Base-by-base conservation (phyloP, 2,329 filamentous ascomycete species). In the Aureobasidium leucospermi region DNA sequence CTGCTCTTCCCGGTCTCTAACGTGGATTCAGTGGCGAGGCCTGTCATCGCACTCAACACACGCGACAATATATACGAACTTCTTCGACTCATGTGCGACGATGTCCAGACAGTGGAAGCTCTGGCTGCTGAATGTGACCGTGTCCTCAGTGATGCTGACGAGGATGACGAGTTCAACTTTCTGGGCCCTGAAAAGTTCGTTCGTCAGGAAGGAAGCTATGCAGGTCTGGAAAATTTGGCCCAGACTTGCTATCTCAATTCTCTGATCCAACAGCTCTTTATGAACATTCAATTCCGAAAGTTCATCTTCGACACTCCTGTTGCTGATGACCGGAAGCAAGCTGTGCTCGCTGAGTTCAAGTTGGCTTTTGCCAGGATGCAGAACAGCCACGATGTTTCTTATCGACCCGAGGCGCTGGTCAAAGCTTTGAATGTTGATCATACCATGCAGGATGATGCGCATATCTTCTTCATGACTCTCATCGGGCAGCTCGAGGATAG, bases 171-270 rank as follows among this genome's bases (percentile, higher is more conserved):
- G 16, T 48, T 56, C 31, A 29, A 2, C 10, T 60, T 41, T 11
- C 15, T 28, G 16, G 59, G 51, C 15, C 23, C 42, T 15, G 19
- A 45, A 2, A 13, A 16, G 16, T 82, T 84, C 15, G 81, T 95
- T n/a, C 85, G 90, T 63, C 85, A 89, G 1, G 75, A 83, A 1
- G 88, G 88, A 63, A 91, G 90, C 19, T 96, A 96, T 70, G 85
- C 88, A n/a, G 94, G 94, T 1, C 74, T 99, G n/a, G 82, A 82
- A 60, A 99, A 99, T 67, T 81, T 96, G 15, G 94, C 90, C 9
- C 96, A 96, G 70, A 97, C 95, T 0, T 99, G 94, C 74, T 99
- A 99, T 70, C 82, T 97, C 69, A 99, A 99, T 71, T 97, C 94
- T 0, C 78, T 99, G 0, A 81, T 97, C 62, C 93, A 91, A 0